Evolutionary conservation across 2,329 filamentous ascomycete species (phyloP), one percentile per base, ranked within the genome.

Genomic region (Arthrinium phaeospermum): DNA sequence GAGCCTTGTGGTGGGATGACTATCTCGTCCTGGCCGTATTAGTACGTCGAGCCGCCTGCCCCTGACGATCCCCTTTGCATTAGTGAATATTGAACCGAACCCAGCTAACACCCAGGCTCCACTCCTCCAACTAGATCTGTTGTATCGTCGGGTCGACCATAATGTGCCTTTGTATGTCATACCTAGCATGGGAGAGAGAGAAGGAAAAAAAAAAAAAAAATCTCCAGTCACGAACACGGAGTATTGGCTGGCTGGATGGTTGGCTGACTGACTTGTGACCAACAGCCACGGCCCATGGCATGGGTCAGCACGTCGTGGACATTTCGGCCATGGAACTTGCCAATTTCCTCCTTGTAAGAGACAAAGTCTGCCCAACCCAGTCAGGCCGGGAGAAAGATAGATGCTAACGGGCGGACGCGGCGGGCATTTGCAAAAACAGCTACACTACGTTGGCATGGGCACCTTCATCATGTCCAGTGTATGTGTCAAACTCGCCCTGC

Each of bases 401-500:
- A 24, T 37, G 19, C 57, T 64, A 41, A 64, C 4, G 34, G 19
- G 19, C 19, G 16, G 27, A 7, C 51, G 27, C 16, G 51, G 12
- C 4, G 27, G 37, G 37, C 8, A 41, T 30, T 30, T 30, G 27
- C 27, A 37, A 3, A 34, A 47, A 41, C 4, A 64, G 57, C 34
- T 64, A 12, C 57, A 64, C 34, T 64, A 64, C 57, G n/a, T 64
- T 34, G 57, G 57, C 34, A 64, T 64, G 57, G 57, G 57, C 34
- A 13, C 57, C 12, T 64, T 64, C 19, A 24, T 64, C 19, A 13
- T 64, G 57, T 64, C 57, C 34, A 14, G 57, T 41, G 13, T 64
- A n/a, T 41, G 57, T 4, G 77, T 80, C 67, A 80, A 80, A 68
- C 71, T 80, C 34, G 77, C 77, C 8, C 75, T 80, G 27, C 68